phyloP scores from a whole-genome alignment of 305 asterid species.

The Euphrasia arctica region DNA sequence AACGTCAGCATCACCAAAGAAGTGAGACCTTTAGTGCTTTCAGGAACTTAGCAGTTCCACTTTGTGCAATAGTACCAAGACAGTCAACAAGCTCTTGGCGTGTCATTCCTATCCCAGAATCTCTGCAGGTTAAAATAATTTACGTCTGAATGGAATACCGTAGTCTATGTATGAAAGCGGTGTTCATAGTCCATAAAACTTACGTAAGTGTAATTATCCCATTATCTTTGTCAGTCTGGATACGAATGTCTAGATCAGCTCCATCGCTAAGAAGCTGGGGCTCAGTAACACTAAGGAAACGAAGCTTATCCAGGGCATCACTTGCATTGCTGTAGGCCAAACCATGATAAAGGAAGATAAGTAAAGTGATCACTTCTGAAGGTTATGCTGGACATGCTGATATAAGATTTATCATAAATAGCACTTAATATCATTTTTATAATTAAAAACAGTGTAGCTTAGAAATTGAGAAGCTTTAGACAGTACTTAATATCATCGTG shows the following conservation, averaged over 20 bases:
- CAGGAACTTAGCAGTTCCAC: conserved; percentile 97
- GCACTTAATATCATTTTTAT: not conserved
- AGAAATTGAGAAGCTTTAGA: not conserved
- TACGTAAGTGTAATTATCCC: conserved; percentile 85
- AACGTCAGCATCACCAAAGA: conserved; percentile 19
- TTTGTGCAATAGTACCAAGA: conserved; percentile 98
- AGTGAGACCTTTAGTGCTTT: conserved; percentile 75
- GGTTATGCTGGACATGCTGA: conserved; percentile 3
- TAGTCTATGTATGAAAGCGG: conserved; percentile 8
- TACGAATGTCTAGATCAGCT: conserved; percentile 80
- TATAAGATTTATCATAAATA: not conserved
- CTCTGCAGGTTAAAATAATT: conserved; percentile 45
- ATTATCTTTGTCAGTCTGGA: conserved; percentile 85
- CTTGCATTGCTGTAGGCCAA: conserved; percentile 80
- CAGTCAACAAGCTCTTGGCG: conserved; percentile 90
- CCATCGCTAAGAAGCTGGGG: conserved; percentile 72
- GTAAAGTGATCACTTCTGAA: not conserved
- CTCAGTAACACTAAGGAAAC: conserved; percentile 91
- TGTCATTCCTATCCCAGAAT: conserved; percentile 97
- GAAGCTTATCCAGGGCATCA: conserved; percentile 97
- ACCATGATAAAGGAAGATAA: conserved; percentile 12
- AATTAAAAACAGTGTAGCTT: not conserved
- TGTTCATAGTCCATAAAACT: conserved; percentile 25
- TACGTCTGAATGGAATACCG: conserved; percentile 19
- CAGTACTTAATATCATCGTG: not conserved